Evolutionary conservation across 2,329 filamentous ascomycete genomes (phyloP), one percentile per base, ranked within the genome.

Genomic region (Gaeumannomyces sp.): DNA sequence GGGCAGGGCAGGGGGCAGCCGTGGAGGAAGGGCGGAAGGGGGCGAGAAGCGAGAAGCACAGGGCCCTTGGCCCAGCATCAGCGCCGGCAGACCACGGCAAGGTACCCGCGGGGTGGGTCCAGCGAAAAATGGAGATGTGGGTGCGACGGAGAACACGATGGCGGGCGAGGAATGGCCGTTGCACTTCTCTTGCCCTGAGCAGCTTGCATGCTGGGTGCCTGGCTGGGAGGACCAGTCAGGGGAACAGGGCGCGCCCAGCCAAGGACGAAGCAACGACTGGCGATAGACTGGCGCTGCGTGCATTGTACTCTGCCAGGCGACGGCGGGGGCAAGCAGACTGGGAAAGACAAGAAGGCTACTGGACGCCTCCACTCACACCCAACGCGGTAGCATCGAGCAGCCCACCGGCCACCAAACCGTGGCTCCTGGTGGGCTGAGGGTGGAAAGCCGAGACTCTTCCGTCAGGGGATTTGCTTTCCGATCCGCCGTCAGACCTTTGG

Each of bases 401-500:
- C 22, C 45, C 45, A 45, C 45, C 45, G 22, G 22, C 19, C 45
- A 53, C 45, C 45, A 53, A 22, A 16, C 38, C 16, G 38, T 45
- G 38, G 38, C 38, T 45, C 38, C 38, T 16, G 31, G 35, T n/a
- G 22, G 45, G 16, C 45, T 53, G 45, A 22, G 45, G 45, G 45
- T 53, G 45, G 45, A 53, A 53, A 53, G 45, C 45, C 45, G 45
- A 53, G 45, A 53, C 45, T 53, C 16, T 53, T 53, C 45, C 45
- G 45, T 53, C 45, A 53, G 45, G 45, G 45, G 45, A 25, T 53
- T 53, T 53, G 45, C 45, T 53, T 53, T 53, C 45, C 45, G 45
- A 53, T n/a, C 45, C 45, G 45, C 8, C 45, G 45, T 53, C 22
- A 25, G 45, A 53, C 45, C 45, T 45, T 45, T 53, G 45, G 45